Base-by-base conservation (phyloP, 768 basidiomycete genomes). In the Holtermanniella nyarrowii region DNA sequence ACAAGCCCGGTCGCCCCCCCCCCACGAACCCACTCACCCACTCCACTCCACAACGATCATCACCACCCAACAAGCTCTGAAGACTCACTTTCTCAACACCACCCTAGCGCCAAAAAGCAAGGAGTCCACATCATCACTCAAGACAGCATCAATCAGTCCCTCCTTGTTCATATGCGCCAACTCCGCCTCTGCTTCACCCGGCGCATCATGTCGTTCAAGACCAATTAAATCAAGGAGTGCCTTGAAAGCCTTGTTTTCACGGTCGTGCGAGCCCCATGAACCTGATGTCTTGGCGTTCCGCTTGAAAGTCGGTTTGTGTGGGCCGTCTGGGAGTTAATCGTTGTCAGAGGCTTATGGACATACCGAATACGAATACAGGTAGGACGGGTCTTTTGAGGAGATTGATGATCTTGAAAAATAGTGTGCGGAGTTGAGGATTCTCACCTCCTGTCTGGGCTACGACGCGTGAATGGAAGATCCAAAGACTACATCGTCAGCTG, bases 171-270 rank as follows among this genome's bases (percentile, higher is more conserved):
- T 76, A 56, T 86, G 83, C 0, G 90, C 90, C 2, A 96, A 76
- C 64, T 93, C 90, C 0, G 90, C 90, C 69, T 96, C 91, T 0
- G 91, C 91, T 71, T 95, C 91, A 16, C 88, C 89, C 4, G 90
- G 90, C 14, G 88, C 90, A 54, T 70, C 69, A 67, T 71, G 73
- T 63, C 66, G 72, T 42, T 72, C 66, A 46, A 76, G 75, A 0
- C 78, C 77, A 46, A 77, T 77, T 0, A 68, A 73, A n/a, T 74
- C 68, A 16, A 78, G 59, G 26, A 80, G 65, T 18, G 57, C 61
- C 63, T 57, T 71, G 52, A 55, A 70, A 61, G 48, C 54, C 55
- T 44, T 56, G 47, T 65, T 64, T 14, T 49, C 41, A 68, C 65
- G 49, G 55, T 69, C 68, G 4, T 44, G 45, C 4, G 68, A 65